phyloP scores from a whole-genome alignment of 345 rosid genomes.

The Acer saccharum region DNA sequence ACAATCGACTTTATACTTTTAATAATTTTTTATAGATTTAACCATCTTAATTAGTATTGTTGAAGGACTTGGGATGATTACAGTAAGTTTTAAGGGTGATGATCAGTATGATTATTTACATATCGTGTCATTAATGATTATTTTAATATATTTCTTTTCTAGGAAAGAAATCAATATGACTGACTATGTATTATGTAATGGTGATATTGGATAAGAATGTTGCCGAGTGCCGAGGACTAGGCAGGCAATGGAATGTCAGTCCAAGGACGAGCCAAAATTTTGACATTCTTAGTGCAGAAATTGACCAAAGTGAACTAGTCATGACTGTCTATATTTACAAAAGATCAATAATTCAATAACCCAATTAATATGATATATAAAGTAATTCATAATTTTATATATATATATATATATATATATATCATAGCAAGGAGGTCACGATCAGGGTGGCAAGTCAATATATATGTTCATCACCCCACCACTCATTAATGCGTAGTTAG shows the following conservation, averaged over 20 bases:
- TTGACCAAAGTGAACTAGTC: background rate
- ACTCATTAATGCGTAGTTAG: too few relatives aligned
- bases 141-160: background rate
- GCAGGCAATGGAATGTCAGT: background rate
- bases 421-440: too few relatives aligned
- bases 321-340: background rate
- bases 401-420: too few relatives aligned
- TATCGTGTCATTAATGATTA: background rate
- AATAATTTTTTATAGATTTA: too few relatives aligned
- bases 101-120: background rate
- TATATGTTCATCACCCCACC: too few relatives aligned
- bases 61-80: too few relatives aligned
- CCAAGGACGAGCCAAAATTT: background rate
- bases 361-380: background rate
- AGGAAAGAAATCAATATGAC: background rate
- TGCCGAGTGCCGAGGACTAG: too few relatives aligned
- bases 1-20: too few relatives aligned
- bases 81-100: background rate
- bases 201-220: background rate
- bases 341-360: background rate
- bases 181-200: background rate
- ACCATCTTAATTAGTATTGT: too few relatives aligned
- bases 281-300: constrained; percentile 5
- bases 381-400: too few relatives aligned
- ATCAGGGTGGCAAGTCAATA: too few relatives aligned